Conservation (phyloP, 257 asterid species). For the Plantago major region DNA sequence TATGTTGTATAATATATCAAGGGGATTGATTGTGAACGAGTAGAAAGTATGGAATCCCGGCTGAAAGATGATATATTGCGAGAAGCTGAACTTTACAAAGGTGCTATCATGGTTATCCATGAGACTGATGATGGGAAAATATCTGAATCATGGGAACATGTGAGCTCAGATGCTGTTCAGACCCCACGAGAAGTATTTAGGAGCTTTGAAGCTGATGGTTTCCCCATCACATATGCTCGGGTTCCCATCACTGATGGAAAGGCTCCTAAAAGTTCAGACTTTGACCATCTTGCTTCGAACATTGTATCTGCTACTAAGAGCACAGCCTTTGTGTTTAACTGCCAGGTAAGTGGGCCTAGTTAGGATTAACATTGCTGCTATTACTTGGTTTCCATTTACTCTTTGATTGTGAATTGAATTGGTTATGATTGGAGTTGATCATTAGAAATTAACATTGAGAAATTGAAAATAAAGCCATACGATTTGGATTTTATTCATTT, state of each 20-base stretch:
- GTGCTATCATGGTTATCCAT: conserved; percentile 93
- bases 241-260: conserved; percentile 98
- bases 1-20: conserved; percentile 27
- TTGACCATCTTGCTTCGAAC: conserved; percentile 71
- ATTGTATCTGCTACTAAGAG: conserved; percentile 87
- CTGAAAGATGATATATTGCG: conserved; percentile 92
- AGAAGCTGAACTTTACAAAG: conserved; percentile 84
- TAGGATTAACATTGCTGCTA: not conserved
- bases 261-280: conserved; percentile 98
- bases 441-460: not conserved
- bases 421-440: not conserved
- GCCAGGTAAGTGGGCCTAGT: conserved; percentile 56
- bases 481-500: not conserved
- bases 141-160: conserved; percentile 91
- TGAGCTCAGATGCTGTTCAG: conserved; percentile 66
- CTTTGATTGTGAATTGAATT: not conserved
- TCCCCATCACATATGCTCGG: conserved; percentile 91
- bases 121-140: conserved; percentile 88
- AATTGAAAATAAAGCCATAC: not conserved
- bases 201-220: conserved; percentile 73
- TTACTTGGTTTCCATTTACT: not conserved
- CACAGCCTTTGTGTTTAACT: conserved; percentile 92
- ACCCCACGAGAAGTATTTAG: conserved; percentile 93
- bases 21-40: conserved; percentile 97
- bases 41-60: conserved; percentile 95